A percentile compares a stretch with the other conserved stretches of the same genome.
phyloP scores from a whole-genome alignment of 1,139 yeast species.

The Candida glucosophila region DNA sequence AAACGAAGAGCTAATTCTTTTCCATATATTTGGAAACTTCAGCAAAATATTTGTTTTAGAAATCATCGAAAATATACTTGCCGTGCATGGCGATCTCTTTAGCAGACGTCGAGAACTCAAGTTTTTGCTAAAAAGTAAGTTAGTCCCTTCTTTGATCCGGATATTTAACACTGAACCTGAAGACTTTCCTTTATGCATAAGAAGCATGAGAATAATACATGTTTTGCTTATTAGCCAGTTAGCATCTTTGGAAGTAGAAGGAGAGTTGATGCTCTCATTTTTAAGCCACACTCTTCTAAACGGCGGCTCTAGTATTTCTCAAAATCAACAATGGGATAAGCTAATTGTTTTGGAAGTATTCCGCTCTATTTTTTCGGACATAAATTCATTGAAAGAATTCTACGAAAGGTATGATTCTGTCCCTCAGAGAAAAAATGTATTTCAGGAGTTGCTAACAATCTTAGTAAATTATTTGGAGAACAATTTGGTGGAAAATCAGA shows the following conservation, averaged over 20 bases:
- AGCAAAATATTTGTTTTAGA: constrained; percentile 72
- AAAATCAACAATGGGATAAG: constrained; percentile 51
- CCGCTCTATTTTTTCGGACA: constrained; percentile 51
- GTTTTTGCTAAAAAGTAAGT: constrained; percentile 51
- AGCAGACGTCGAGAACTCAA: constrained; percentile 55
- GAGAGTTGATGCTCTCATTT: constrained; percentile 70
- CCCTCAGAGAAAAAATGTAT: constrained; percentile 47
- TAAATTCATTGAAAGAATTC: constrained; percentile 40
- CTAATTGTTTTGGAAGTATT: constrained; percentile 66
- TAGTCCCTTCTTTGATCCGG: constrained; percentile 68
- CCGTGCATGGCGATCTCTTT: constrained; percentile 50
- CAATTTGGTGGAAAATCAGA: constrained; percentile 27
- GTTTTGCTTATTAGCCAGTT: constrained; percentile 56
- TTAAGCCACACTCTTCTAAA: constrained; percentile 55
- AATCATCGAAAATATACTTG: constrained; percentile 59
- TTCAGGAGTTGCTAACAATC: constrained; percentile 49
- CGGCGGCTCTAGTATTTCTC: constrained; percentile 6
- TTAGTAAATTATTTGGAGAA: constrained; percentile 22
- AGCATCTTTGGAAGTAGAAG: constrained; percentile 56
- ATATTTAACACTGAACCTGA: constrained; percentile 49
- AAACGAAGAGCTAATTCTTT: constrained; percentile 45
- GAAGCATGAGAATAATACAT: constrained; percentile 65
- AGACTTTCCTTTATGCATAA: constrained; percentile 58
- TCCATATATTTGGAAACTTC: constrained; percentile 36
- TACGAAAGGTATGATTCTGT: constrained; percentile 59